Percentiles rank a stretch among this genome's conserved stretches.
These are phyloP conservation scores for Sporothrix brasiliensis DNA, from an alignment of 2,329 filamentous ascomycete species.

Conservation along the genomic window DNA sequence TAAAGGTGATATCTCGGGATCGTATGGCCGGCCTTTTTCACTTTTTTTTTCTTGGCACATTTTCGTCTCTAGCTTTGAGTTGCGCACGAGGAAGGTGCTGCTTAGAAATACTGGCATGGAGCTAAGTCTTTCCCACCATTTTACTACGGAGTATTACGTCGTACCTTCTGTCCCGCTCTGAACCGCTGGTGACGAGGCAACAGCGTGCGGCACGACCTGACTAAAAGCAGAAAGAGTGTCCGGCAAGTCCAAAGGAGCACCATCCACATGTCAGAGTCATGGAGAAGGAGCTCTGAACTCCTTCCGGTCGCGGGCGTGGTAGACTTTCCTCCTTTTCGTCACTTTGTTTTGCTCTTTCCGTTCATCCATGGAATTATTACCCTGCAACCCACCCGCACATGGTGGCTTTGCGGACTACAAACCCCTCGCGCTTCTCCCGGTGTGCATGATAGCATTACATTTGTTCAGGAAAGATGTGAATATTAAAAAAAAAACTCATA, in stretches of 20 bases:
- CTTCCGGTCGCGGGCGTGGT: constrained; percentile 1
- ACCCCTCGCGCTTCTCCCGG: neutral
- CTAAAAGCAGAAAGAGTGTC: constrained; percentile 15
- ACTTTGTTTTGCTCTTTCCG: neutral
- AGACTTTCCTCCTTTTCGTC: neutral
- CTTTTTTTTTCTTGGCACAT: neutral
- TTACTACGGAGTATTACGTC: neutral
- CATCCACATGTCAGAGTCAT: neutral
- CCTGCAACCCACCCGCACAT: too few species aligned
- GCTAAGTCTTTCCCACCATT: constrained; percentile 8
- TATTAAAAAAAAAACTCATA: neutral
- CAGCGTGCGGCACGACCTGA: constrained; percentile 15
- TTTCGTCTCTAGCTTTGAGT: neutral
- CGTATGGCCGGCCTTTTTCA: neutral
- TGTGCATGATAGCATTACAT: neutral
- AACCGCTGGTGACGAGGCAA: neutral
- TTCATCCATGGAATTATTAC: too few species aligned
- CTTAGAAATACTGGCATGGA: constrained; percentile 25
- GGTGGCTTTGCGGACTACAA: neutral
- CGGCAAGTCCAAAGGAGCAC: neutral
- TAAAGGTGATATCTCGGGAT: constrained; percentile 26
- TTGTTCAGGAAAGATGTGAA: neutral
- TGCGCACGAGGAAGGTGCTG: constrained; percentile 7
- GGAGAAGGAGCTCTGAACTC: neutral
- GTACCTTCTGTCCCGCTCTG: neutral